Conservation (phyloP, 108 stramenopile genomes). For the Fragilaria crotonensis region DNA sequence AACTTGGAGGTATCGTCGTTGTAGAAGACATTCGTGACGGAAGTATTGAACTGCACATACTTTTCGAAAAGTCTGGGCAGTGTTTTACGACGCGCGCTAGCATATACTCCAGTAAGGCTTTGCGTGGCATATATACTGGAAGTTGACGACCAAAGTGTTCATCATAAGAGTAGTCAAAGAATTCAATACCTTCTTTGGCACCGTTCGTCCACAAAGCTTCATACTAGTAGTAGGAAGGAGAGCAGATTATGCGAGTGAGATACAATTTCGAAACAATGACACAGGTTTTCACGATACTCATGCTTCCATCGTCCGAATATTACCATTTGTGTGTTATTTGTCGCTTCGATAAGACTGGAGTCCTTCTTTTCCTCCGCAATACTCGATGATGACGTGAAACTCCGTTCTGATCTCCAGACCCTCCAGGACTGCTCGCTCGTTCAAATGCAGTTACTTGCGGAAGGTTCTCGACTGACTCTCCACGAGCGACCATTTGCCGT, state of each 20-base stretch:
- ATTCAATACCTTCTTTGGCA: conserved; percentile 36
- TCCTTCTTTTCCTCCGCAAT: neutral
- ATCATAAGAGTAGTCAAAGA: conserved; percentile 51
- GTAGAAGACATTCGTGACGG: conserved; percentile 23
- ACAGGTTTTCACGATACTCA: too few relatives aligned
- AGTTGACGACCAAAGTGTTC: conserved; percentile 44
- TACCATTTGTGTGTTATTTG: conserved; percentile 1
- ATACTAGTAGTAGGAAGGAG: conserved; percentile 16
- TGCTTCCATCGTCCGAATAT: too few relatives aligned
- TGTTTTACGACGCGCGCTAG: conserved; percentile 32
- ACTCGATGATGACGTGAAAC: neutral
- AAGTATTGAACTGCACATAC: conserved; percentile 39
- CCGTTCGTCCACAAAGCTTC: conserved; percentile 54
- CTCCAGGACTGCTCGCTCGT: conserved; percentile 10
- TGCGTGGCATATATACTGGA: conserved; percentile 40
- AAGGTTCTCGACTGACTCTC: conserved; percentile 4
- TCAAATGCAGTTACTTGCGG: conserved; percentile 23
- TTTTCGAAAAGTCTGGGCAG: conserved; percentile 36
- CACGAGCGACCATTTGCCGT: conserved; percentile 2
- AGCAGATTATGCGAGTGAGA: too few relatives aligned
- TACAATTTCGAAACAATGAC: too few relatives aligned
- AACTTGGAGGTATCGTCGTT: conserved; percentile 19
- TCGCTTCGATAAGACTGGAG: neutral
- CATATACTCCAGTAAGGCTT: conserved; percentile 39
- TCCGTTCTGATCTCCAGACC: conserved; percentile 13